Evolutionary conservation across 768 basidiomycete species (phyloP), one percentile per base, ranked within the genome.

Genomic region (Neoboletus brunneissimus): DNA sequence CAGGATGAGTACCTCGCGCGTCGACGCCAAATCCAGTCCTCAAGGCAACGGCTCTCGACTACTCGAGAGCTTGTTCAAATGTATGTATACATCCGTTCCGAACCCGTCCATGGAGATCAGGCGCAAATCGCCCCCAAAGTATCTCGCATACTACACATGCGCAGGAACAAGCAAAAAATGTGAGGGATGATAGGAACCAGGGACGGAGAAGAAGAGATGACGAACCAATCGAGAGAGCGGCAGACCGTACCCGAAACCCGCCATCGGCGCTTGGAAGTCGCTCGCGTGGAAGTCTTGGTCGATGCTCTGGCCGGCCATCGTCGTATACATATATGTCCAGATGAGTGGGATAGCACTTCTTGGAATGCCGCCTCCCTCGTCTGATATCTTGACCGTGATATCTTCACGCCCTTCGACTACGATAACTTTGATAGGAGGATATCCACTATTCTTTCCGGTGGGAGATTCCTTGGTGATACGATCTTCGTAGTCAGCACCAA

Each of bases 81-180:
- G 94, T 59, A 96, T 93, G 68, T 95, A 96, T 3, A 94, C 90
- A 67, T 96, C 94, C 35, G 91, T 94, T 11, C 94, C 93, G 67
- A 90, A 94, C n/a, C 97, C 96, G 60, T 99, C 97, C 95, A 99
- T 98, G 42, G 94, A 89, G 59, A 99, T 99, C 54, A 99, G 73
- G 18, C 91, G 80, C 29, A 99, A 75, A 71, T 98, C 95, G 0
- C 93, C 91, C 0, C 93, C 96, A 66, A 98, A 97, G 70, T 97
- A 99, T 47, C 96, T 78, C 0, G 95, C 94, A 65, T 98, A 99
- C 84, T 92, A 41, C 32, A 44, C 35, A 29, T 32, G 40, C 16
- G 9, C 55, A 20, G 18, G 37, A 58, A 56, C 31, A 44, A 42
- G 25, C 11, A 22, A 34, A 18, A n/a, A 42, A 44, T 31, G 56